Percentiles rank a stretch among this genome's conserved stretches.
Conservation (phyloP, 805 yeast genomes). For the Metschnikowia reukaufii region DNA sequence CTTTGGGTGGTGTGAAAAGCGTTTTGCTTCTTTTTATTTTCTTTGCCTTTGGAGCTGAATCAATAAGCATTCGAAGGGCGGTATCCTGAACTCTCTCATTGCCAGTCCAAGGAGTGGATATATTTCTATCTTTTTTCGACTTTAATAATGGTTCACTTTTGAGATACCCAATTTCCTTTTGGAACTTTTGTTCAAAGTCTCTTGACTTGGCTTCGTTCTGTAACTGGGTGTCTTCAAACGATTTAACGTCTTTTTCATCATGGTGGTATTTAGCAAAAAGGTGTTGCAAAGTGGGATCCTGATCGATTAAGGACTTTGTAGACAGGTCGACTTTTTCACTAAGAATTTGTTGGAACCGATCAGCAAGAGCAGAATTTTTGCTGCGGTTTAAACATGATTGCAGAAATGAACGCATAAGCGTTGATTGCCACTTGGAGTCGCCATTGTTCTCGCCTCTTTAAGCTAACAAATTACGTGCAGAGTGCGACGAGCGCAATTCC, state of each 20-base stretch:
- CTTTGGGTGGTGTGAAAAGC: conserved; percentile 23
- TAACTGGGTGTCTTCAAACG: conserved; percentile 6
- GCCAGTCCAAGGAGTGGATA: conserved; percentile 18
- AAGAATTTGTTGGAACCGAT: conserved; percentile 35
- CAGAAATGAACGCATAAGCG: conserved; percentile 10
- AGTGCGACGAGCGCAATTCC: not conserved
- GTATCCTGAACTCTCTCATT: conserved; percentile 14
- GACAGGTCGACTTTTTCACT: conserved; percentile 26
- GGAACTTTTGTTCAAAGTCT: conserved; percentile 14
- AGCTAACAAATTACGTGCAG: not conserved
- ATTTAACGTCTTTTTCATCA: not conserved
- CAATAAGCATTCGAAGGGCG: conserved; percentile 18
- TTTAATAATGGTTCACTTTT: conserved; percentile 28
- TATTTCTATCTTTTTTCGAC: conserved; percentile 4
- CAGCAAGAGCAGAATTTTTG: conserved; percentile 26
- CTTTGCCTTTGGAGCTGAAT: conserved; percentile 17
- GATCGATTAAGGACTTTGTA: conserved; percentile 17
- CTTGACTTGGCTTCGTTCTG: conserved; percentile 8
- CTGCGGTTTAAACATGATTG: not conserved
- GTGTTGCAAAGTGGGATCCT: conserved; percentile 21
- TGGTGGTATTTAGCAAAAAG: conserved; percentile 2
- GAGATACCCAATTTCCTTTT: conserved; percentile 24
- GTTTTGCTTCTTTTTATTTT: conserved; percentile 13
- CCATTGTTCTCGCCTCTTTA: not conserved
- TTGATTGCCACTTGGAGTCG: not conserved